Conservation (phyloP, 305 asterid genomes). For the Fraxinus baroniana region DNA sequence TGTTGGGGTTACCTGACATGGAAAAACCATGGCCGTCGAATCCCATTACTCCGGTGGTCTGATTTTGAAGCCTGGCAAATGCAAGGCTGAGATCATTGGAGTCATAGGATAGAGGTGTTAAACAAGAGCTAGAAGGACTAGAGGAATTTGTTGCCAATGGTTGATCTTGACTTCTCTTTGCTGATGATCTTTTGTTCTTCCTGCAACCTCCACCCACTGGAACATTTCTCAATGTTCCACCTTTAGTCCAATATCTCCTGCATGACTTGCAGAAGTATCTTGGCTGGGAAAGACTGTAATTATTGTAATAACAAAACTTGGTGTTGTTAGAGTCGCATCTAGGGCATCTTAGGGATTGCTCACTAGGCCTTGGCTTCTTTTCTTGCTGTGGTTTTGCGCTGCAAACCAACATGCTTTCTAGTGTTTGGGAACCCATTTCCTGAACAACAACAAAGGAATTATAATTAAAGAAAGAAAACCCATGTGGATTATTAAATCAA, state of each 20-base stretch:
- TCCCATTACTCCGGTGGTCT: slow-evolving; percentile 32
- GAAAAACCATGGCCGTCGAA: slow-evolving; percentile 29
- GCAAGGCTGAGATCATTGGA: slow-evolving; percentile 43
- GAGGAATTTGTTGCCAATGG: slow-evolving; percentile 26
- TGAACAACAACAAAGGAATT: slow-evolving; percentile 13
- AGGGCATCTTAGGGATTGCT: slow-evolving; percentile 66
- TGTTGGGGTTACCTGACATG: slow-evolving; percentile 38
- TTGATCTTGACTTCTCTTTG: slow-evolving; percentile 50
- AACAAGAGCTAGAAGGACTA: slow-evolving; percentile 15
- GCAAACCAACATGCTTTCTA: slow-evolving; percentile 64
- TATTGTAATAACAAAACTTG: slow-evolving; percentile 89
- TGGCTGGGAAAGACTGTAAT: slow-evolving; percentile 87
- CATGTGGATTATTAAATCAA: background rate
- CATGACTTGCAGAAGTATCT: slow-evolving; percentile 87
- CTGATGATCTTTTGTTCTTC: slow-evolving; percentile 52
- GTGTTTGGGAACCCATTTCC: slow-evolving; percentile 71
- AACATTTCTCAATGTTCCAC: slow-evolving; percentile 82
- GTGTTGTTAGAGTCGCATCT: slow-evolving; percentile 83
- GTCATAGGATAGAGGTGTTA: slow-evolving; percentile 27
- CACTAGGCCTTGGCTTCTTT: slow-evolving; percentile 64
- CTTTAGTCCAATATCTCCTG: slow-evolving; percentile 90
- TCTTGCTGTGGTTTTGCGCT: slow-evolving; percentile 52
- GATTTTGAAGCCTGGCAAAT: slow-evolving; percentile 40
- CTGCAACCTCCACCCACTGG: slow-evolving; percentile 94
- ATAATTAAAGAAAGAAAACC: background rate